These are phyloP conservation scores for Kodamaea fungicola DNA, from an alignment of 1,139 yeast genomes.

Conservation along the genomic window DNA sequence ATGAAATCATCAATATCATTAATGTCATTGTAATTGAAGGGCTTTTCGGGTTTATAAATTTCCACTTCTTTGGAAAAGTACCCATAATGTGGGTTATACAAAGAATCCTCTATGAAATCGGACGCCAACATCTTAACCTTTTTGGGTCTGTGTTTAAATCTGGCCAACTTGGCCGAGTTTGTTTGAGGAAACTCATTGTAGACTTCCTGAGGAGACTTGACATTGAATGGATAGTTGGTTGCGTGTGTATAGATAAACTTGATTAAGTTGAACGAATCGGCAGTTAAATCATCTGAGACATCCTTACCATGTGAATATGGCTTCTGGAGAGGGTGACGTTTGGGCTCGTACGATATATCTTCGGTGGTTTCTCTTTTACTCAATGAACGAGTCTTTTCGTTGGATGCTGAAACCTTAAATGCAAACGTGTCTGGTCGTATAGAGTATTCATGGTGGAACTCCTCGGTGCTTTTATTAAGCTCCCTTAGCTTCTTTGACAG, in stretches of 20 bases:
- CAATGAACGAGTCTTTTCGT: conserved; percentile 18
- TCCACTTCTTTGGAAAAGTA: conserved; percentile 78
- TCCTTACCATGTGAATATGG: neutral
- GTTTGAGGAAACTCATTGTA: conserved; percentile 37
- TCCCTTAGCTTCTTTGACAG: conserved; percentile 17
- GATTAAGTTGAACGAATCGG: conserved; percentile 25
- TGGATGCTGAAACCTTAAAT: conserved; percentile 35
- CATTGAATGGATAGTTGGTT: conserved; percentile 44
- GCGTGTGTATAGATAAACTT: conserved; percentile 41
- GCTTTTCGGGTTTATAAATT: conserved; percentile 62
- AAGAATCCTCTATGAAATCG: conserved; percentile 81
- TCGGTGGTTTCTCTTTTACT: conserved; percentile 6
- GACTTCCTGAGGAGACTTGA: conserved; percentile 38
- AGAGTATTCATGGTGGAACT: conserved; percentile 43
- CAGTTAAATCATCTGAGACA: conserved; percentile 5
- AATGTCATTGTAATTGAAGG: conserved; percentile 58
- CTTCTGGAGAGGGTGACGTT: conserved; percentile 31
- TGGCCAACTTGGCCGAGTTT: conserved; percentile 45
- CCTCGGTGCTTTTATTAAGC: conserved; percentile 21
- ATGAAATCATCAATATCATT: conserved; percentile 68
- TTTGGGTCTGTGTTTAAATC: conserved; percentile 50
- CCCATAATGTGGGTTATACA: conserved; percentile 79
- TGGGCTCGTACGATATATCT: conserved; percentile 6
- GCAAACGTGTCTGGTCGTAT: conserved; percentile 49
- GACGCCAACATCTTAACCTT: conserved; percentile 66